Base-by-base conservation (phyloP, 768 basidiomycete species). In the Tremella fuciformis region DNA sequence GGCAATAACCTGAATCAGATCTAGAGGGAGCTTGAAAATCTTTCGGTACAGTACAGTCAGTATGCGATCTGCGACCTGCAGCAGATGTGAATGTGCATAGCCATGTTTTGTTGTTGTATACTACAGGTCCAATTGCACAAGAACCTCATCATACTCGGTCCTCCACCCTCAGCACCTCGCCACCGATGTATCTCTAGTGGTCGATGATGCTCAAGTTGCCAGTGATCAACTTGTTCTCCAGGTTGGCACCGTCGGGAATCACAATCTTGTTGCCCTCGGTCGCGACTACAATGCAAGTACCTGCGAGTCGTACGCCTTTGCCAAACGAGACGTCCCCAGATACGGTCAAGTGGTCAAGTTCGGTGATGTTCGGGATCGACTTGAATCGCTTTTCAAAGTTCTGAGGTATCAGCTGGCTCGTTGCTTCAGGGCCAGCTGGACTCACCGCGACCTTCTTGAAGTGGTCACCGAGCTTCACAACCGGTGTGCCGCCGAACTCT, bases 301-400 rank as follows among this genome's bases (percentile, higher is more conserved):
- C 91, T 24, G 88, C 84, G 47, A 94, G 82, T 22, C 87, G 65
- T 44, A 77, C 71, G 48, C 88, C 88, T 59, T 87, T 85, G 19
- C 91, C 91, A 76, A 94, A 91, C 80, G 86, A 85, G 34, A 93
- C 89, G 76, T 93, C 89, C 40, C 90, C 91, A 41, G 88, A 86
- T 40, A 96, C 89, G 9, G 93, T 96, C 78, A 96, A 82, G 78
- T 96, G 92, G 77, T 96, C 93, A 64, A 94, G 81, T 73, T 96
- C 92, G 60, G 89, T 79, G 65, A 96, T 88, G 71, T 84, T 84
- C 26, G 92, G 92, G 68, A 94, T 92, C 22, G 87, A 88, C 82
- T 90, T 89, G 85, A 97, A 94, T 50, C 91, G 86, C 78, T 89
- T 89, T 80, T 92, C 88, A 82, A 94, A 94, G 75, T 90, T 73